Base-by-base conservation (phyloP, 768 basidiomycete genomes). In the Podaxis sp. region DNA sequence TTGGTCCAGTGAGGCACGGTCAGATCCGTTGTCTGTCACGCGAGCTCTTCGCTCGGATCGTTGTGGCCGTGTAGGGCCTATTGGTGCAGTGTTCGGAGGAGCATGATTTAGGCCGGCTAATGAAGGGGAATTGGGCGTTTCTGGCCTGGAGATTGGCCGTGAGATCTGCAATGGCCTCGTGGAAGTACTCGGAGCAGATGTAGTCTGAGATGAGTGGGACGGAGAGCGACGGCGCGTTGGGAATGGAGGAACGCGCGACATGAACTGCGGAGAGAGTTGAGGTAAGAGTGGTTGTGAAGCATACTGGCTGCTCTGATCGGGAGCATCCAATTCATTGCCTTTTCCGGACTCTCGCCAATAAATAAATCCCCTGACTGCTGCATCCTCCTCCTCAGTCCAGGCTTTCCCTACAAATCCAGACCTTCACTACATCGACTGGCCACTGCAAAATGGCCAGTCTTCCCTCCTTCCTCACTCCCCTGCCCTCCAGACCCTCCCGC, bases 1-100 rank as follows among this genome's bases (percentile, higher is more conserved):
- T 15, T 67, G 72, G 51, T 75, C 76, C 64, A 36, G 81, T 80
- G 4, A 75, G 73, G 15, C 83, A 85, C 40, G 75, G 72, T 22
- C 82, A 33, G 70, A 74, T 48, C 83, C 81, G 65, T 84, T 76
- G 54, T 88, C 86, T 22, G 85, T 82, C 58, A 75, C 72, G 61
- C 87, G 80, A 58, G 76, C 77, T 71, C 89, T 81, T 44, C 87
- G 74, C 54, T 89, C 89, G 13, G 89, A 90, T 69, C 88, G 77
- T 69, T 85, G 84, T 13, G 89, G 89, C 52, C 89, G 83, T 55
- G 82, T 77, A 17, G 89, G 88, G 17, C 83, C 84, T 64, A 76
- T 75, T 9, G 81, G 76, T 13, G 80, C 75, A 49, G 80, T 73
- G 62, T 78, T 78, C 39, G 76, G 72, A 61, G 77, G 73, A 19